A percentile compares a stretch with the other conserved stretches of the same genome.
Evolutionary conservation across 306 rosid species (phyloP).

Genomic region (Oemleria cerasiformis): DNA sequence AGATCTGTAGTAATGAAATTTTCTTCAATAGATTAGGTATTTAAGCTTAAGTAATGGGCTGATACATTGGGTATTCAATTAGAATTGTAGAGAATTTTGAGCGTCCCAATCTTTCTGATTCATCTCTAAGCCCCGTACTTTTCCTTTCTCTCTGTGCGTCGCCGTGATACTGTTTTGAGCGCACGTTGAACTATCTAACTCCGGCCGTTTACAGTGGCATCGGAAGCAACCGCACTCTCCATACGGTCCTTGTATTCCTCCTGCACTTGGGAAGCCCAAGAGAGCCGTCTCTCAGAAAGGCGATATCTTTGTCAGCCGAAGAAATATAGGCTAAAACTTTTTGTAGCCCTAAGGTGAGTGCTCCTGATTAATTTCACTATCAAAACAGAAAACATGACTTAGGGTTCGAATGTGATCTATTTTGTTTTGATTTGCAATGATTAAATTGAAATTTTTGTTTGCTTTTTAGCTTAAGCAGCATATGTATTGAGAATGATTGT

Average conservation of each 20-base stretch:
- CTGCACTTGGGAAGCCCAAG: not conserved
- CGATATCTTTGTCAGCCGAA: not conserved
- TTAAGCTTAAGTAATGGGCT: no score
- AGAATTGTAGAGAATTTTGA: no score
- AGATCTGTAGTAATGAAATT: no score
- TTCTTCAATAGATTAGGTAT: no score
- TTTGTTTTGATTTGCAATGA: not conserved
- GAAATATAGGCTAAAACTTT: not conserved
- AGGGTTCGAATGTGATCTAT: not conserved
- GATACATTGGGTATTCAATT: no score
- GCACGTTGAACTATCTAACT: not conserved
- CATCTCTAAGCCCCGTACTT: not conserved
- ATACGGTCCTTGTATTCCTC: not conserved
- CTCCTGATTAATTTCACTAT: not conserved
- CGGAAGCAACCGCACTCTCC: not conserved
- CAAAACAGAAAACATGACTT: not conserved
- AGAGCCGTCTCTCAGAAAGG: not conserved
- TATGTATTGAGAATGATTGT: not conserved
- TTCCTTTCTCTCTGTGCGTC: not conserved
- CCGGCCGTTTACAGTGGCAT: not conserved
- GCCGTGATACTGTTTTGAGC: not conserved
- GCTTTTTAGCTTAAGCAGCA: not conserved
- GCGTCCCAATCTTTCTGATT: no score
- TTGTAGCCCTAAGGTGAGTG: conserved; percentile 1
- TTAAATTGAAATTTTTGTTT: not conserved